Conservation (phyloP, 108 stramenopile species). For the Bacterosira constricta region DNA sequence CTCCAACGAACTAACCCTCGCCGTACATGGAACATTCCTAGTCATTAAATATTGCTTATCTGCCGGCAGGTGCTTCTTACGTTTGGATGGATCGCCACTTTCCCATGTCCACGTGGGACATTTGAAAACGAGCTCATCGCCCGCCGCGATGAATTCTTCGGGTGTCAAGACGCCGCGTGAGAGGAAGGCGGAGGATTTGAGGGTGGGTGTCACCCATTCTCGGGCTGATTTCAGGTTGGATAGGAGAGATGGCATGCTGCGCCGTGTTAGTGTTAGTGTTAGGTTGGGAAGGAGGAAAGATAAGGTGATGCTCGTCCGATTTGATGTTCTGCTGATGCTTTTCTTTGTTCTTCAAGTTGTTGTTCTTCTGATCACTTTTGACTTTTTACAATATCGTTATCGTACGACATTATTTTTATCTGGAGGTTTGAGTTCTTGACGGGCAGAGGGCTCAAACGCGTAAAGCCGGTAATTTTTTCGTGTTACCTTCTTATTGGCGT, state of each 20-base stretch:
- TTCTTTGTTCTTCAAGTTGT: too few relatives aligned
- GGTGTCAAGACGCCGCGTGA: constrained; percentile 94
- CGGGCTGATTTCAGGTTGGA: constrained; percentile 72
- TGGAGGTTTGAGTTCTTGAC: too few relatives aligned
- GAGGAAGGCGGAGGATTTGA: constrained; percentile 85
- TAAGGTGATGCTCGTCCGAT: too few relatives aligned
- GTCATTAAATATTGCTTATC: constrained; percentile 95
- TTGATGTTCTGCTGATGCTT: too few relatives aligned
- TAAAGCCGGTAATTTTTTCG: too few relatives aligned
- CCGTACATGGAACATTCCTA: constrained; percentile 86
- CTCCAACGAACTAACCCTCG: constrained; percentile 78
- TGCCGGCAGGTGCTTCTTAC: constrained; percentile 71
- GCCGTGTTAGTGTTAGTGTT: background rate
- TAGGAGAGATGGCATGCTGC: constrained; percentile 51
- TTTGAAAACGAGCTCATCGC: constrained; percentile 90
- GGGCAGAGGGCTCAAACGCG: too few relatives aligned
- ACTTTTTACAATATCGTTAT: too few relatives aligned
- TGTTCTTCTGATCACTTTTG: too few relatives aligned
- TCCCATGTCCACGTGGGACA: constrained; percentile 98
- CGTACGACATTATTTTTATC: too few relatives aligned
- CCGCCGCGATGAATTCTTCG: constrained; percentile 91
- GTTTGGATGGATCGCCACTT: constrained; percentile 61
- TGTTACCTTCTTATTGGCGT: too few relatives aligned
- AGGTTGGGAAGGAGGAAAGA: too few relatives aligned
- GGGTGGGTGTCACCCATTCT: constrained; percentile 88